Evolutionary conservation across 768 basidiomycete genomes (phyloP).

Genomic region (Tulasnella sp.): DNA sequence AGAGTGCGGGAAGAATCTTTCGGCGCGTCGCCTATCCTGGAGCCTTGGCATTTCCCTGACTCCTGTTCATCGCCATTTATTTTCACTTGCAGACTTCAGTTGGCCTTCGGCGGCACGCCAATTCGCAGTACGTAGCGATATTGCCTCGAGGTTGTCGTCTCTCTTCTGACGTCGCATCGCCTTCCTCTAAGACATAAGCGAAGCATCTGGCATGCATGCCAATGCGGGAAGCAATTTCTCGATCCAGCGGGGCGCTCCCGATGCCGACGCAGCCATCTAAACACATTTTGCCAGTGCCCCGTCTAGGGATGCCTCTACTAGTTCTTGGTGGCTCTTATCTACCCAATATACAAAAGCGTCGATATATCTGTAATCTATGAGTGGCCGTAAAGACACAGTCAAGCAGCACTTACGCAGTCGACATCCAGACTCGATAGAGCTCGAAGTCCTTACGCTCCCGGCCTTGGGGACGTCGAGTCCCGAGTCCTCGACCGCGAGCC

Average conservation of each 20-base stretch:
- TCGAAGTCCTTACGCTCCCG: no score
- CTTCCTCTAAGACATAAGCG: not conserved
- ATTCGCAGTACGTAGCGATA: not conserved
- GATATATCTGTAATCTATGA: no score
- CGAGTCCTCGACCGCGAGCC: no score
- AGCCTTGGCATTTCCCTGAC: not conserved
- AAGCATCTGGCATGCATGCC: not conserved
- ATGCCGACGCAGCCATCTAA: not conserved
- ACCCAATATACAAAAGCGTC: no score
- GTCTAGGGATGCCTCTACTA: not conserved
- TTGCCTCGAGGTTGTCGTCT: not conserved
- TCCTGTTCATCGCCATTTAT: not conserved
- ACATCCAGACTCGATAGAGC: no score
- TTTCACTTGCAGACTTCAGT: not conserved
- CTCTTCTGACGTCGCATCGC: not conserved
- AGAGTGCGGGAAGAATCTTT: not conserved
- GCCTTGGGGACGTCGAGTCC: no score
- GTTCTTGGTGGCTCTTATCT: not conserved
- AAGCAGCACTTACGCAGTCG: no score
- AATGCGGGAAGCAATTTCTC: not conserved
- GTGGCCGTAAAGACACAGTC: no score
- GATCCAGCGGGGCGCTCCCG: not conserved
- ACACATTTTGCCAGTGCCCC: not conserved
- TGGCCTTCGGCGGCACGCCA: not conserved
- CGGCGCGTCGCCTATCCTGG: not conserved